Conservation (phyloP, 768 basidiomycete genomes). For the Rhodosporidiobolus odoratus region DNA sequence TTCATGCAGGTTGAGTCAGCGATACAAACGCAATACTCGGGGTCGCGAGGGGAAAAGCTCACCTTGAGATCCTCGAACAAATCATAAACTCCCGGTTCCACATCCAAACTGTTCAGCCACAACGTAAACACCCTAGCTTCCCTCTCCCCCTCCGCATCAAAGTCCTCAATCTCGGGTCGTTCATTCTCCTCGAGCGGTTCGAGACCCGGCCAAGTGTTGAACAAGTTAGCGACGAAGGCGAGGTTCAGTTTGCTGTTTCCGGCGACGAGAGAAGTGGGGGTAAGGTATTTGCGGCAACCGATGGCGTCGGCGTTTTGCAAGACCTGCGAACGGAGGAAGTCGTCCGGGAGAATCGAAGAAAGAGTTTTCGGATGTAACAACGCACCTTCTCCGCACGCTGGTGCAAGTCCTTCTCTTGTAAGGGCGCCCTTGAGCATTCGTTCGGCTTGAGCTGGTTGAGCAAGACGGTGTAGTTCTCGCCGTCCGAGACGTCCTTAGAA, state of each 20-base stretch:
- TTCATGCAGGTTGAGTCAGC: too few relatives aligned
- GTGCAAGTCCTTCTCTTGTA: constrained; percentile 75
- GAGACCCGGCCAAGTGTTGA: constrained; percentile 94
- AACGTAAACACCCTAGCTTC: constrained; percentile 96
- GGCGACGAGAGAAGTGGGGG: constrained; percentile 78
- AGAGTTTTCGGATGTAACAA: background rate
- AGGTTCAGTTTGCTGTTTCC: constrained; percentile 97
- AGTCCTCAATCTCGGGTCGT: constrained; percentile 91
- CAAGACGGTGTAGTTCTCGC: constrained; percentile 94
- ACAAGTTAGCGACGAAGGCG: constrained; percentile 95
- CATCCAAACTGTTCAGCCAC: constrained; percentile 95
- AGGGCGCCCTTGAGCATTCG: constrained; percentile 80
- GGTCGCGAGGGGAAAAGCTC: too few relatives aligned
- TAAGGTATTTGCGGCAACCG: constrained; percentile 92
- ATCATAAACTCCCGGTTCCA: constrained; percentile 93
- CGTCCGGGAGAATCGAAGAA: background rate
- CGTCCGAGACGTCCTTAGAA: constrained; percentile 92
- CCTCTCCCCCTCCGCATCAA: constrained; percentile 97
- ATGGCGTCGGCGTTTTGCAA: constrained; percentile 89
- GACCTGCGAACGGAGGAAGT: constrained; percentile 52
- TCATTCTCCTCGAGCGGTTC: constrained; percentile 90
- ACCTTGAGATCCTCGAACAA: constrained; percentile 90
- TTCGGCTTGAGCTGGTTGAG: constrained; percentile 93
- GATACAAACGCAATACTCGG: too few relatives aligned
- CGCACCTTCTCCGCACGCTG: constrained; percentile 75